A percentile compares a stretch with the other conserved stretches of the same genome.
Conservation (phyloP, 148 eudicot genomes). For the Bassia scoparia region DNA sequence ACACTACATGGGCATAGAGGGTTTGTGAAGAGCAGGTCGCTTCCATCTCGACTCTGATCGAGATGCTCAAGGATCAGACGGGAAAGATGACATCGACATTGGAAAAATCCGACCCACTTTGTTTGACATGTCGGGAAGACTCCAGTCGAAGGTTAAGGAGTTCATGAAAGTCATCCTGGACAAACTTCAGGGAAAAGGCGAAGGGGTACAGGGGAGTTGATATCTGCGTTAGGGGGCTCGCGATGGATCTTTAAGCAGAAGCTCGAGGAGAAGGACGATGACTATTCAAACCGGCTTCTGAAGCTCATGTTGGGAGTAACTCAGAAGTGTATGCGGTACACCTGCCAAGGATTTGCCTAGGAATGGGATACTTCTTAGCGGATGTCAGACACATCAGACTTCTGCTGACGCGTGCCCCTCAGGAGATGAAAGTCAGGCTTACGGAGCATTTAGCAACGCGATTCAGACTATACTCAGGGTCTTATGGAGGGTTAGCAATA, state of each 20-base stretch:
- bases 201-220: slow-evolving; percentile 45
- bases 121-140: slow-evolving; percentile 82
- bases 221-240: slow-evolving; percentile 68
- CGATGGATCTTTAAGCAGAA: slow-evolving; percentile 81
- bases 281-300: slow-evolving; percentile 65
- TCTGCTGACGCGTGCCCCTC: slow-evolving; percentile 88
- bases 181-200: slow-evolving; percentile 37
- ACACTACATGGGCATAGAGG: slow-evolving; percentile 38
- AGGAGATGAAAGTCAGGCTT: slow-evolving; percentile 55
- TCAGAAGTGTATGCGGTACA: slow-evolving; percentile 80
- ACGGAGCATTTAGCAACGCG: slow-evolving; percentile 87
- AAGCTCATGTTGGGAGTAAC: slow-evolving; percentile 49
- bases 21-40: slow-evolving; percentile 55
- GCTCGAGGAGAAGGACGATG: slow-evolving; percentile 58
- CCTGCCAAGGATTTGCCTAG: slow-evolving; percentile 45
- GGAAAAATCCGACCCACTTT: slow-evolving; percentile 79
- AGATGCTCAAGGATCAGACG: slow-evolving; percentile 73
- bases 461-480: slow-evolving; percentile 56
- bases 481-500: slow-evolving; percentile 46
- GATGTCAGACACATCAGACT: slow-evolving; percentile 89
- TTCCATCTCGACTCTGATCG: slow-evolving; percentile 82
- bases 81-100: slow-evolving; percentile 86
- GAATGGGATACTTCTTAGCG: slow-evolving; percentile 76
- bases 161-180: slow-evolving; percentile 72
- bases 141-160: slow-evolving; percentile 88